Evolutionary conservation across 306 rosid genomes (phyloP), one percentile per base, ranked within the genome.

Genomic region (Acmispon strigosus): DNA sequence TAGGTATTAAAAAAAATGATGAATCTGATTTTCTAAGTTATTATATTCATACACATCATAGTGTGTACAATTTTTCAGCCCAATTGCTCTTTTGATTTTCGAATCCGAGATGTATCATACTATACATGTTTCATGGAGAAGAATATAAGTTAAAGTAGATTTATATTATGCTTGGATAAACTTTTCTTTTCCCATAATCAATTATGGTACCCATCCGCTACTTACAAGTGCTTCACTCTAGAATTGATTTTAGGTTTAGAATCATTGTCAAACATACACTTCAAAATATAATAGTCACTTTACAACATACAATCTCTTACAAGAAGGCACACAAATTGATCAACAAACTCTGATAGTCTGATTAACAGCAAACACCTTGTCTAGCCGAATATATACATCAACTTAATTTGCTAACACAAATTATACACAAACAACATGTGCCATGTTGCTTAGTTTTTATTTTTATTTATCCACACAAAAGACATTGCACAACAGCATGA

Each of bases 401-500:
- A 64, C 81, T 45, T 44, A 13, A 4, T 69, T 39, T 39, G 67
- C 61, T 4, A 39, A 17, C 58, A 74, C 58, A 79, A 66, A 74
- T 49, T 75, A 70, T 41, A 29, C 78, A 66, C 41, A 58, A 66
- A 60, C 52, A 66, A 60, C 52, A 36, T 24, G 62, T 51, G 61
- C 41, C 80, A 70, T 55, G 75, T 36, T 48, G 29, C 77, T 49
- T 71, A 45, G 34, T 34, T 58, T 44, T 42, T 48, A 66, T 66
- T 48, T 16, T 19, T 10, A 12, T 32, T 34, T 8, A 32, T 5
- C 16, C 41, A 56, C 64, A 69, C 42, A 48, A 36, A 74, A 74
- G 73, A 60, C 69, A 76, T 36, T 65, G 81, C 77, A 83, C 47
- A 48, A 60, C 65, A 67, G 12, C 79, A 49, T 50, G 54, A 62